Conservation (phyloP, 2,329 filamentous ascomycete genomes). For the Cryphonectria carpinicola region DNA sequence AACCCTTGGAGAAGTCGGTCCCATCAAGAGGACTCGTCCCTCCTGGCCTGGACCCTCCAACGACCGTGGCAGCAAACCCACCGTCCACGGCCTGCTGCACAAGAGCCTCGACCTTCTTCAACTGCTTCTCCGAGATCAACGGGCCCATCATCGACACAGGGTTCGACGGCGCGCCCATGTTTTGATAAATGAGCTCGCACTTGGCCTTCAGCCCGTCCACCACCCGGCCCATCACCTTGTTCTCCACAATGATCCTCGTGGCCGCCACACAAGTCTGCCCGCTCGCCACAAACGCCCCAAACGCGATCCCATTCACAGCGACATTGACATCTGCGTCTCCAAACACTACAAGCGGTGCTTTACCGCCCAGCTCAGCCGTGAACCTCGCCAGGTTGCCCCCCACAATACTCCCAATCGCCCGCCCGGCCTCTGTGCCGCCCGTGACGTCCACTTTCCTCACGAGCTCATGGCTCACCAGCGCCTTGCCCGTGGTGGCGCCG, state of each 20-base stretch:
- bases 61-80: slow-evolving; percentile 38
- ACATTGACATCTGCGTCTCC: slow-evolving; percentile 66
- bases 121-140: slow-evolving; percentile 64
- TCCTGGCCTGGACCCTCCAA: slow-evolving; percentile 54
- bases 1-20: slow-evolving; percentile 58
- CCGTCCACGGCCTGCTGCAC: slow-evolving; percentile 64
- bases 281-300: slow-evolving; percentile 59
- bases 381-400: slow-evolving; percentile 70
- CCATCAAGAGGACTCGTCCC: slow-evolving; percentile 54
- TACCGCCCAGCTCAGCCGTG: slow-evolving; percentile 73
- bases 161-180: slow-evolving; percentile 62
- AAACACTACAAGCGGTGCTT: slow-evolving; percentile 71
- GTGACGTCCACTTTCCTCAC: slow-evolving; percentile 74
- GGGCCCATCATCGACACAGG: slow-evolving; percentile 66
- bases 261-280: slow-evolving; percentile 69
- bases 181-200: slow-evolving; percentile 55
- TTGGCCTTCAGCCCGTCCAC: slow-evolving; percentile 66
- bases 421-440: slow-evolving; percentile 72
- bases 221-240: slow-evolving; percentile 67
- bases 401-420: slow-evolving; percentile 68
- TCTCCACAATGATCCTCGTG: slow-evolving; percentile 75
- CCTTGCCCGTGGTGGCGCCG: slow-evolving; percentile 55
- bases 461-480: slow-evolving; percentile 55
- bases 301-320: slow-evolving; percentile 71
- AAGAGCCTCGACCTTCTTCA: slow-evolving; percentile 69